These are phyloP conservation scores for Maudiozyma turicensis DNA, from an alignment of 805 yeast genomes.

Conservation along the genomic window DNA sequence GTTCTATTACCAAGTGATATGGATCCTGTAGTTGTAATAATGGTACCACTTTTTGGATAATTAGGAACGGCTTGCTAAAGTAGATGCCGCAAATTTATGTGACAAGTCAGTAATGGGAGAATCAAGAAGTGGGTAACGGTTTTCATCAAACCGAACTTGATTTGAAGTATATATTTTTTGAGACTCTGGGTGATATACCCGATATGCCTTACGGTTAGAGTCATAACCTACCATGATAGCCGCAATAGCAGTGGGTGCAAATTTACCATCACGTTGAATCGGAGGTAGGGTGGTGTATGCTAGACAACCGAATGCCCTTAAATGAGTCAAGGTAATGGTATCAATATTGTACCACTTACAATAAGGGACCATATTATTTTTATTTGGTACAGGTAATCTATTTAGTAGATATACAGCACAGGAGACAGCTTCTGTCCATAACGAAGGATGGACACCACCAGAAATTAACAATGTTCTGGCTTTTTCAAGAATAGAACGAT, in stretches of 20 bases:
- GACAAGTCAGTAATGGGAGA: too few species aligned
- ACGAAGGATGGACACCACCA: constrained; percentile 6
- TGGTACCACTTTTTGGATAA: too few species aligned
- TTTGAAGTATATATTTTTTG: background rate
- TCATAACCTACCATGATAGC: constrained; percentile 5
- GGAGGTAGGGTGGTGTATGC: constrained; percentile 7
- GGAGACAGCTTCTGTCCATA: constrained; percentile 14
- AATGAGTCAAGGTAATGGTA: background rate
- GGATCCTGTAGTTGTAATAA: too few species aligned
- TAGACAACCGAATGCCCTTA: constrained; percentile 9
- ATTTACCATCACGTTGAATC: constrained; percentile 1
- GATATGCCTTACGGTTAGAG: background rate
- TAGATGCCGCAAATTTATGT: too few species aligned
- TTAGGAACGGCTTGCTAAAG: too few species aligned
- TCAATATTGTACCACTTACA: background rate
- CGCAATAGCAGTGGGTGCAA: background rate
- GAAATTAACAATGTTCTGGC: constrained; percentile 3
- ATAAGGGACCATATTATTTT: constrained; percentile 1
- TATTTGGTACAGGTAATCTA: background rate
- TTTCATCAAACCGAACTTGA: background rate
- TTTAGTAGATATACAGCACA: constrained; percentile 8
- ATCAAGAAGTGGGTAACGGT: background rate
- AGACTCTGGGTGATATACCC: constrained; percentile 1
- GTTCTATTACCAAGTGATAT: too few species aligned
- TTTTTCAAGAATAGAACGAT: constrained; percentile 7